These are phyloP conservation scores for Escovopsis sp. DNA, from an alignment of 2,329 filamentous ascomycete genomes.

Conservation along the genomic window DNA sequence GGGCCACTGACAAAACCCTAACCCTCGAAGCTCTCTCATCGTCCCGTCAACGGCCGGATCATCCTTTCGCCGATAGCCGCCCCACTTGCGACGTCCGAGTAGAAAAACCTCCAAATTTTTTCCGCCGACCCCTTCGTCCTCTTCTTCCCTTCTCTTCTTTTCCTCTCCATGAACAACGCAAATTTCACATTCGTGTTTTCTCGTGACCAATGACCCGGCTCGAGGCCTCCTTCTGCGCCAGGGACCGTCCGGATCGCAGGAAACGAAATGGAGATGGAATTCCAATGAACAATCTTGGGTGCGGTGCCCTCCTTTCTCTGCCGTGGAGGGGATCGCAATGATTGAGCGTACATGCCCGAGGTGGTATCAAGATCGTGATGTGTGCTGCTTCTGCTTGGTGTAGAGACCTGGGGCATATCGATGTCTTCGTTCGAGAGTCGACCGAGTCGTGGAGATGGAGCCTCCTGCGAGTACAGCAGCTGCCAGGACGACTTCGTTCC, in stretches of 20 bases:
- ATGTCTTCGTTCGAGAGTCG: too few relatives aligned
- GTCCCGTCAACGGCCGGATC: too few relatives aligned
- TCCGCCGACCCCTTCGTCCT: conserved; percentile 3
- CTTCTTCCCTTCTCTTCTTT: conserved; percentile 14
- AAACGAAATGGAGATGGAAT: conserved; percentile 36
- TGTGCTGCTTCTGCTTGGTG: too few relatives aligned
- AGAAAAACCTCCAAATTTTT: conserved; percentile 3
- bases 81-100: too few relatives aligned
- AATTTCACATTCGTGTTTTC: conserved; percentile 28
- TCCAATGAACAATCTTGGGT: conserved; percentile 41
- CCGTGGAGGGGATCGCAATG: conserved; percentile 42
- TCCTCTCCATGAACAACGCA: conserved; percentile 31
- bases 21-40: too few relatives aligned
- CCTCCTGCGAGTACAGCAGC: too few relatives aligned
- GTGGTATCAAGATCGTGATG: too few relatives aligned
- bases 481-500: too few relatives aligned
- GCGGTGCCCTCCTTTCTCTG: conserved; percentile 34
- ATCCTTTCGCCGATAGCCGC: background rate
- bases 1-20: too few relatives aligned
- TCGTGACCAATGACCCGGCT: conserved; percentile 24
- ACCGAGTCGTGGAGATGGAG: too few relatives aligned
- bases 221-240: conserved; percentile 29
- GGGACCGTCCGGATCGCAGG: conserved; percentile 31
- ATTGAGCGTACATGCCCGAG: conserved; percentile 41
- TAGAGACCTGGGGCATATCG: too few relatives aligned